A percentile compares a stretch with the other conserved stretches of the same genome.
Evolutionary conservation across 768 basidiomycete genomes (phyloP).

Genomic region (Leccinum incarnatum): DNA sequence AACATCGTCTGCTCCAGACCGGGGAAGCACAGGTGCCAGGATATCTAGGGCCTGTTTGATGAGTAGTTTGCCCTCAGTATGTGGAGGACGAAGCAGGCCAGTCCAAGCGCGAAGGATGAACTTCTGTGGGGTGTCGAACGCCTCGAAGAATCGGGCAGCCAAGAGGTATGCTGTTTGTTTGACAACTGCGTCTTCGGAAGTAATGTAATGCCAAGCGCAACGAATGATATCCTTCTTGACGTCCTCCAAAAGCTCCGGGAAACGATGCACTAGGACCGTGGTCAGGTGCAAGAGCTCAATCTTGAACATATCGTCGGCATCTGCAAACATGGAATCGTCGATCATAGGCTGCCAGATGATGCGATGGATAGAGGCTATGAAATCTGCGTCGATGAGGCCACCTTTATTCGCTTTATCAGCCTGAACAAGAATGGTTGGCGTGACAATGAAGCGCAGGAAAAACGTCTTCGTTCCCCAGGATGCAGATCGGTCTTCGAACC

Average conservation of each 20-base stretch:
- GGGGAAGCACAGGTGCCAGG: conserved; percentile 77
- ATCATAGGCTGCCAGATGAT: conserved; percentile 82
- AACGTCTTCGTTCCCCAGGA: conserved; percentile 76
- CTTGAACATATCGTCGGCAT: conserved; percentile 79
- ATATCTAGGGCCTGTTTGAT: conserved; percentile 86
- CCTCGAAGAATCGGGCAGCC: conserved; percentile 87
- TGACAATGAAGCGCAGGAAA: conserved; percentile 80
- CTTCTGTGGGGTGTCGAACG: conserved; percentile 85
- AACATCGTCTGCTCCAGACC: conserved; percentile 52
- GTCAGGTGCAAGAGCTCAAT: conserved; percentile 91
- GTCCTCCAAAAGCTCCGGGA: conserved; percentile 74
- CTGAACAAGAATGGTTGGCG: conserved; percentile 80
- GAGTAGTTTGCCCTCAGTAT: conserved; percentile 71
- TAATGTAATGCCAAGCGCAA: conserved; percentile 87
- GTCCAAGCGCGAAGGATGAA: conserved; percentile 91
- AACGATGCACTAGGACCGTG: conserved; percentile 82
- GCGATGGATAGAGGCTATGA: conserved; percentile 65
- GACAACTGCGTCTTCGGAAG: conserved; percentile 83
- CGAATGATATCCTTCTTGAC: conserved; percentile 91
- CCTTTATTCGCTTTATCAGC: conserved; percentile 55
- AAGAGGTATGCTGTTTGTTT: conserved; percentile 92
- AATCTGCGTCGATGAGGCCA: conserved; percentile 67
- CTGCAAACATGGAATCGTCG: conserved; percentile 48
- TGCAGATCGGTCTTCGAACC: conserved; percentile 68
- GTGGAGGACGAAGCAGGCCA: conserved; percentile 78